These are phyloP conservation scores for Fusarium proliferatum DNA, from an alignment of 2,329 filamentous ascomycete species.

Conservation along the genomic window DNA sequence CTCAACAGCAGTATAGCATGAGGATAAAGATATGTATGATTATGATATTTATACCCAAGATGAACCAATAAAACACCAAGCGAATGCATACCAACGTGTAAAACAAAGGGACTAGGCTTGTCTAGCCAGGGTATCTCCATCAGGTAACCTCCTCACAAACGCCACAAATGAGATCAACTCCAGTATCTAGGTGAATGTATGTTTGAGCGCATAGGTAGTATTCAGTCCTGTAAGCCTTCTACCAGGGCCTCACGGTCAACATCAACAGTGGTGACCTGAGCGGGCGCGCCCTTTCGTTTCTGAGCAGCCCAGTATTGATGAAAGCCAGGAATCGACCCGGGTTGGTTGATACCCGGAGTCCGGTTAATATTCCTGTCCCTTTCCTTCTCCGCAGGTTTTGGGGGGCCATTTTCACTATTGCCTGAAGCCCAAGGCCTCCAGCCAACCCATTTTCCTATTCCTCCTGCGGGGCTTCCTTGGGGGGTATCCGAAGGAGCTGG, in stretches of 20 bases:
- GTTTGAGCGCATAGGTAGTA: background rate
- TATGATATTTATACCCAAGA: slow-evolving; percentile 37
- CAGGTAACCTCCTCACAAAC: slow-evolving; percentile 37
- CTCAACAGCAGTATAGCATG: slow-evolving; percentile 42
- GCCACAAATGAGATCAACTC: slow-evolving; percentile 42
- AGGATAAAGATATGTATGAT: slow-evolving; percentile 14
- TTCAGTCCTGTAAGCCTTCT: slow-evolving; percentile 62
- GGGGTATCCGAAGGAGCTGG: slow-evolving; percentile 41
- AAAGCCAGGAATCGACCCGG: slow-evolving; percentile 79
- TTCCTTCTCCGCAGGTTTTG: slow-evolving; percentile 42
- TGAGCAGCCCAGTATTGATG: slow-evolving; percentile 64
- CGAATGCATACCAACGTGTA: slow-evolving; percentile 22
- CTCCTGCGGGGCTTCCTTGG: slow-evolving; percentile 40
- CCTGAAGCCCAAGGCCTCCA: slow-evolving; percentile 60
- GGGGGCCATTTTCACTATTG: slow-evolving; percentile 10
- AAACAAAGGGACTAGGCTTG: slow-evolving; percentile 37
- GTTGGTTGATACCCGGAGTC: slow-evolving; percentile 81
- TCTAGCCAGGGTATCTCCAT: slow-evolving; percentile 45
- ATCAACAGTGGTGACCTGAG: slow-evolving; percentile 66
- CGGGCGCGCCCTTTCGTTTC: slow-evolving; percentile 64
- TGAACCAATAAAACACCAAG: slow-evolving; percentile 26
- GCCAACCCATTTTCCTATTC: slow-evolving; percentile 58
- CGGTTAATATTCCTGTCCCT: slow-evolving; percentile 58
- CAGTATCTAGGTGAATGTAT: slow-evolving; percentile 27
- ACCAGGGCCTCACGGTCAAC: slow-evolving; percentile 70